Conservation (phyloP, 1,284 basidiomycete genomes). For the Naganishia cerealis region DNA sequence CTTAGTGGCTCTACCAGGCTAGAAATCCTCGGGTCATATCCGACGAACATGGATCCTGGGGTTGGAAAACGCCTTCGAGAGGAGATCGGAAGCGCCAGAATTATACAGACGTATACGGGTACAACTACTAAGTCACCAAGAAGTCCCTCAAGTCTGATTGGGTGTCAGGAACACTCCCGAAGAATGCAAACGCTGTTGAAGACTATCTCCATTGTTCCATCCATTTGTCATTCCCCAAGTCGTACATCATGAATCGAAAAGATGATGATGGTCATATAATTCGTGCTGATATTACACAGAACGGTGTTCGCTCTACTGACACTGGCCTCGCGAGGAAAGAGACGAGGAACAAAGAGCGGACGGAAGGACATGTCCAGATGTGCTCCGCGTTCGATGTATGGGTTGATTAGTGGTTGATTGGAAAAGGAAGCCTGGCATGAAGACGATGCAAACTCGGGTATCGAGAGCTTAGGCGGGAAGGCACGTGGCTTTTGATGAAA, state of each 20-base stretch:
- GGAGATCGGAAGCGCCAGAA: neutral
- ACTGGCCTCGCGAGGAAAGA: too few relatives aligned
- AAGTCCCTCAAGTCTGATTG: neutral
- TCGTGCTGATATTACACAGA: too few relatives aligned
- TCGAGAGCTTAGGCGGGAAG: neutral
- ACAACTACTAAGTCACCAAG: neutral
- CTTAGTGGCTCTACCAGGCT: constrained; percentile 13
- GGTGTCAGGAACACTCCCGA: neutral
- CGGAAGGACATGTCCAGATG: too few relatives aligned
- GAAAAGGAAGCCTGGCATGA: neutral
- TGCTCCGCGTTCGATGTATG: too few relatives aligned
- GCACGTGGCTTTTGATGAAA: constrained; percentile 5
- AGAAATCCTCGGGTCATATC: neutral
- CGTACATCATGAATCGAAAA: neutral
- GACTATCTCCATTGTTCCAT: neutral
- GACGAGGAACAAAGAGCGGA: too few relatives aligned
- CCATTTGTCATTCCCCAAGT: neutral
- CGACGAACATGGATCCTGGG: neutral
- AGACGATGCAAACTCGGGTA: neutral
- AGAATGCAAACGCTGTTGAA: neutral
- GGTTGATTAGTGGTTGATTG: neutral
- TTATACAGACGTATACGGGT: neutral
- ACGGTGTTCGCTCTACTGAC: too few relatives aligned
- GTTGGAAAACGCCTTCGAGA: neutral
- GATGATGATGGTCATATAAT: neutral